Evolutionary conservation across 352 stramenopile species (phyloP).

Genomic region (Plasmopara muralis): DNA sequence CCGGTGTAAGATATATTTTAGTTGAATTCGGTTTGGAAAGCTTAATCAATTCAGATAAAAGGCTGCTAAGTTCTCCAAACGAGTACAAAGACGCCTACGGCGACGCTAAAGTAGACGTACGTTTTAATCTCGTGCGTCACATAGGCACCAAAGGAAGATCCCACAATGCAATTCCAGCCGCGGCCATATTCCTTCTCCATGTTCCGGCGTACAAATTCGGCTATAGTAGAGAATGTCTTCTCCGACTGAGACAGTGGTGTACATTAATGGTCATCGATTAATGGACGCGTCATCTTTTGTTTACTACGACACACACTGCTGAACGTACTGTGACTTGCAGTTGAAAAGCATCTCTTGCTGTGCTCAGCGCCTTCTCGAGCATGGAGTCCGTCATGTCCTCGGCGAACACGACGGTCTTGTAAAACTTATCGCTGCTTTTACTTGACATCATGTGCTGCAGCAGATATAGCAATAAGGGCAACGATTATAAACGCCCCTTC

Average conservation of each 20-base stretch:
- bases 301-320: neutral
- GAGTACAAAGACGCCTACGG: conserved; percentile 86
- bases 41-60: neutral
- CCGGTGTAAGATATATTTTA: conserved; percentile 11
- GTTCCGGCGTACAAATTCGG: conserved; percentile 86
- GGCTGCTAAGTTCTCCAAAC: conserved; percentile 79
- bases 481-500: conserved; percentile 10
- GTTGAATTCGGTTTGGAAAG: neutral
- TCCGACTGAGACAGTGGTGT: conserved; percentile 41
- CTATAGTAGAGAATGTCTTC: conserved; percentile 90
- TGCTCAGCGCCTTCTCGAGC: conserved; percentile 87
- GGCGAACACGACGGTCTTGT: conserved; percentile 90
- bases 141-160: conserved; percentile 88
- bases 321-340: conserved; percentile 65
- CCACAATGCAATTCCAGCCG: conserved; percentile 92
- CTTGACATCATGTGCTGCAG: conserved; percentile 28
- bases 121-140: conserved; percentile 95
- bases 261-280: neutral
- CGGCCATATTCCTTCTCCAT: conserved; percentile 91
- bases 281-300: neutral
- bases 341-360: conserved; percentile 88
- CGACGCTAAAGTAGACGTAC: conserved; percentile 93
- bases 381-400: conserved; percentile 94
- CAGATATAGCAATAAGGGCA: neutral
- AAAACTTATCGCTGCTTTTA: conserved; percentile 81